These are phyloP conservation scores for Yamagishiella unicocca DNA, from an alignment of 139 green algal genomes.

Conservation along the genomic window DNA sequence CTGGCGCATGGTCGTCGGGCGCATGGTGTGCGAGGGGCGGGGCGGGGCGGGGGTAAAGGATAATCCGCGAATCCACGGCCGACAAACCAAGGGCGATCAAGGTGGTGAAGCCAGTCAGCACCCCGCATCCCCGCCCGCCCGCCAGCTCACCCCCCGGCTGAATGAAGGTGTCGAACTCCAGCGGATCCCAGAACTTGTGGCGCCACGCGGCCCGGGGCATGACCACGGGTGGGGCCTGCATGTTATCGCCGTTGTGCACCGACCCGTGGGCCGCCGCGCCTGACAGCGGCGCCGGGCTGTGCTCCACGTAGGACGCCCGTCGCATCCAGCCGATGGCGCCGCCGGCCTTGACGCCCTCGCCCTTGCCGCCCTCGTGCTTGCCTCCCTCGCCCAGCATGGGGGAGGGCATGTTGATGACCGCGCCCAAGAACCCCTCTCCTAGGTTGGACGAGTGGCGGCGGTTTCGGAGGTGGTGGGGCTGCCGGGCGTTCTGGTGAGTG, in stretches of 20 bases:
- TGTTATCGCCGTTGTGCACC: not conserved
- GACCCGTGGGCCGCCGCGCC: not conserved
- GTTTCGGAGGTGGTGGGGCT: not conserved
- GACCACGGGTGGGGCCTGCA: not conserved
- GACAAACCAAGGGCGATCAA: no score
- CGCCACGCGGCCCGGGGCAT: not conserved
- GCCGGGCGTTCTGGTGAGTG: not conserved
- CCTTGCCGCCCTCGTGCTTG: no score
- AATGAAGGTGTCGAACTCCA: constrained; percentile 4
- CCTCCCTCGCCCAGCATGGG: no score
- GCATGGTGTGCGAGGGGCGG: no score
- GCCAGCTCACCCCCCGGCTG: not conserved
- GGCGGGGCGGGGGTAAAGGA: no score
- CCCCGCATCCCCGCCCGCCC: no score
- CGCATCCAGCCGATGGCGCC: not conserved
- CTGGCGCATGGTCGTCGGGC: no score
- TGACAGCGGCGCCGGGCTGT: not conserved
- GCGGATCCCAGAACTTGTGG: constrained; percentile 1
- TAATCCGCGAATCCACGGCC: no score
- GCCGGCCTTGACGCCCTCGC: not conserved
- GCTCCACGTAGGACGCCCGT: not conserved
- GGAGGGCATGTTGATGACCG: not conserved
- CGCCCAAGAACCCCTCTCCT: not conserved
- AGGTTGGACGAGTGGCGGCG: not conserved
- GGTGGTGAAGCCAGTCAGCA: no score